A percentile compares a stretch with the other conserved stretches of the same genome.
Conservation (phyloP, 495 filamentous ascomycete species). For the Neurospora pannonica region DNA sequence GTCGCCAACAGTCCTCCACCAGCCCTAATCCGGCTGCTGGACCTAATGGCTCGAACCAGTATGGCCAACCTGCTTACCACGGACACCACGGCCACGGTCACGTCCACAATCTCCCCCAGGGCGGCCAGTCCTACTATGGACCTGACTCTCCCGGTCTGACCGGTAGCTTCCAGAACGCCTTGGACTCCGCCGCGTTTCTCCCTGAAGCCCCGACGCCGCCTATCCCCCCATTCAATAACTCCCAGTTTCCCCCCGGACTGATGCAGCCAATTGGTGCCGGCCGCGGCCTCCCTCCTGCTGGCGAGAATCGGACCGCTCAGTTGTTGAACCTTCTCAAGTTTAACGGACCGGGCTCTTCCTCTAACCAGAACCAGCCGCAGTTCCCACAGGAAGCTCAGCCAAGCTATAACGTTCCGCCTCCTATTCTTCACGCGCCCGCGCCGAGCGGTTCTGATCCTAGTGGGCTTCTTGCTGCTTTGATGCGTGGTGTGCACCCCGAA, state of each 20-base stretch:
- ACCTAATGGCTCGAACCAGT: conserved; percentile 7
- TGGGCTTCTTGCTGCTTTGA: conserved; percentile 44
- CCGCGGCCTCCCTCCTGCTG: conserved; percentile 14
- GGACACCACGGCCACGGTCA: conserved; percentile 8
- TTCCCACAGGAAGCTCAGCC: neutral
- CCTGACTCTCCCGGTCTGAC: conserved; percentile 22
- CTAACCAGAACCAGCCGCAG: conserved; percentile 5
- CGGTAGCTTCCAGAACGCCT: conserved; percentile 12
- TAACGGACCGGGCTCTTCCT: conserved; percentile 42
- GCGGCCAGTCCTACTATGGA: conserved; percentile 28
- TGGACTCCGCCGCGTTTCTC: conserved; percentile 33
- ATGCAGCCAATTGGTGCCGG: conserved; percentile 33
- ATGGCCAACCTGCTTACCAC: conserved; percentile 24
- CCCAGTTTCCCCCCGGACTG: conserved; percentile 31
- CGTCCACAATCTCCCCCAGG: conserved; percentile 19
- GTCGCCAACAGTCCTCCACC: conserved; percentile 21
- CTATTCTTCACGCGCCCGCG: conserved; percentile 36
- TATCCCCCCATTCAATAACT: conserved; percentile 26
- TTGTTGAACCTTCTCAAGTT: conserved; percentile 85
- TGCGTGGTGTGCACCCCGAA: conserved; percentile 38
- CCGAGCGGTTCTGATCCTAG: conserved; percentile 36
- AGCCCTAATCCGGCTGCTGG: conserved; percentile 15
- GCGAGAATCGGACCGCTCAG: conserved; percentile 54
- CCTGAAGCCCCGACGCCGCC: conserved; percentile 41
- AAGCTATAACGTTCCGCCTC: conserved; percentile 12